These are phyloP conservation scores for Botrytis fabae DNA, from an alignment of 2,329 filamentous ascomycete genomes.

Conservation along the genomic window DNA sequence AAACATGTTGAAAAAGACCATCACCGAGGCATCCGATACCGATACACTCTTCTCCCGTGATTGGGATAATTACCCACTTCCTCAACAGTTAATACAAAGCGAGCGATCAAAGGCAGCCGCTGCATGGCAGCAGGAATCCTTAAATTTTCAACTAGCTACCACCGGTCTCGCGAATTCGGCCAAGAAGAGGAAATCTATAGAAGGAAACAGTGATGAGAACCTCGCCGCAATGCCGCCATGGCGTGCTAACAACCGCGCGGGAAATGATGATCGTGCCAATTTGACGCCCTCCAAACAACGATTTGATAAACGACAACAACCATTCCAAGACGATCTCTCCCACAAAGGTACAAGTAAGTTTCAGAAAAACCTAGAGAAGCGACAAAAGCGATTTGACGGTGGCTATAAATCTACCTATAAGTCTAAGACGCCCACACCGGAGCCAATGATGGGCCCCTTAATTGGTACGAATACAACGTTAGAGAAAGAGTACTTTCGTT, in stretches of 20 bases:
- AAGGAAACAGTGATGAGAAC: conserved; percentile 54
- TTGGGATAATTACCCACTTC: conserved; percentile 81
- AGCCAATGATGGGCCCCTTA: conserved; percentile 66
- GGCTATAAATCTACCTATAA: conserved; percentile 57
- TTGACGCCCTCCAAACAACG: conserved; percentile 36
- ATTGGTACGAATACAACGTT: conserved; percentile 80
- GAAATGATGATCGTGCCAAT: conserved; percentile 74
- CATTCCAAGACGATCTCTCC: conserved; percentile 47
- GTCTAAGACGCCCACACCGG: conserved; percentile 54
- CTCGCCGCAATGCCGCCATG: conserved; percentile 62
- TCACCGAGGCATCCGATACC: conserved; percentile 76
- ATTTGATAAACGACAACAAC: conserved; percentile 49
- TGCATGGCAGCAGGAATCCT: conserved; percentile 37
- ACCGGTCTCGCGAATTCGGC: conserved; percentile 29
- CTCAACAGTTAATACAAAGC: conserved; percentile 73
- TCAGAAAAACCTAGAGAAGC: conserved; percentile 81
- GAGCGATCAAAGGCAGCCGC: conserved; percentile 57
- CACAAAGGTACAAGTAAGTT: conserved; percentile 77
- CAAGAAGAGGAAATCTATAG: conserved; percentile 83
- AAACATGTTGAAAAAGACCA: conserved; percentile 79
- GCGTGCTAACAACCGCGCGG: conserved; percentile 60
- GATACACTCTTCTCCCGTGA: conserved; percentile 71
- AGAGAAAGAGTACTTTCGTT: conserved; percentile 92
- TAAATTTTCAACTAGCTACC: conserved; percentile 32
- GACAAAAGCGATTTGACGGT: conserved; percentile 81